Evolutionary conservation across 2,329 filamentous ascomycete species (phyloP), one percentile per base, ranked within the genome.

Genomic region (Colletotrichum sp.): DNA sequence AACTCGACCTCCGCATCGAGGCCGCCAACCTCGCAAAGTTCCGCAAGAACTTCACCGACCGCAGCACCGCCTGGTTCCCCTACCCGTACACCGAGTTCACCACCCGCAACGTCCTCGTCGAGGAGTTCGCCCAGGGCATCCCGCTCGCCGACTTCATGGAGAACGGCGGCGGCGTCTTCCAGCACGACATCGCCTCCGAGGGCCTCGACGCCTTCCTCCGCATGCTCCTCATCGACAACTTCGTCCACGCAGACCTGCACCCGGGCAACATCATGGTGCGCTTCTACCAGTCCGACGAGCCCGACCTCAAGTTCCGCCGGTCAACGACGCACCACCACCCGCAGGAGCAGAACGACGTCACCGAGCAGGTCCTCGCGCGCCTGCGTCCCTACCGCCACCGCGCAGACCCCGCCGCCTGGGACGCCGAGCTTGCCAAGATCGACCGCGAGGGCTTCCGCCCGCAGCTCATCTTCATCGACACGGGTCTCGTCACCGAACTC

Each of bases 211-310:
- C 96, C 5, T 99, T 99, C 85, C 87, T 99, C 66, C 95, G 96
- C 81, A 99, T 99, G 97, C 88, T 99, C 18, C 90, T 99, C 15
- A 93, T 99, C 52, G 97, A 99, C 84, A 99, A 99, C 84, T 99
- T 99, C 84, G 93, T 98, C 30, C 97, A 99, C 82, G 96, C 97
- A 7, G 97, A 99, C 83, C 87, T 99, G 34, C 97, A 99, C 83
- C 97, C 97, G 0, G 97, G 97, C 30, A 99, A 99, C 84, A 99
- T 99, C 86, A 99, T 99, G 96, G 96, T 99, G 63, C 95, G 98
- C 78, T 99, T 99, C 87, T 98, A 99, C 85, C 93, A 96, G 81
- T 93, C 96, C 0, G 92, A 93, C 16, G 90, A 93, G 77, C 91
- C 96, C 0, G 91, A 94, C 65, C 87, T 98, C 1, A 76, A 67